Base-by-base conservation (phyloP, 306 rosid species). In the Sicyos baderoa region DNA sequence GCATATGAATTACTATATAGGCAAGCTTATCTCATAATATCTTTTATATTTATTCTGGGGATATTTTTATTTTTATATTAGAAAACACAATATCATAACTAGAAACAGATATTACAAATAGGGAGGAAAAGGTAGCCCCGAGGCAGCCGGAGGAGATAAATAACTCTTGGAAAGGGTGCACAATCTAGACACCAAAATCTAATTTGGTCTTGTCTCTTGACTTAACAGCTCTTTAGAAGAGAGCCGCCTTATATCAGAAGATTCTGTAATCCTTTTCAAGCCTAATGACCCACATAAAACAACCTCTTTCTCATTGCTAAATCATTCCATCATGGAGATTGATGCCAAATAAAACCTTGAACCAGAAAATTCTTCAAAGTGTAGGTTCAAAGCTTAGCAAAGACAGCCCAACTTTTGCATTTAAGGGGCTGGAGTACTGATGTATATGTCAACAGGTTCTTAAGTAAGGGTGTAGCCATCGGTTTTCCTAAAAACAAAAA, bases 1-100 rank as follows among this genome's bases (percentile, higher is more conserved):
- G 88, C 87, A 68, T 94, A 81, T 78, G 96, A 90, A 76, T 76
- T 55, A 56, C 70, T 85, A 77, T 94, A 90, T 86, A 79, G 97
- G 99, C 88, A 85, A 55, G 48, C n/a, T 48, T 9, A 48, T 48
- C 23, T 49, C 72, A 67, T 21, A 48, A 44, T 4, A 23, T 49
- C 42, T 0, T 57, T 49, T 21, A 48, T 48, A 22, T 67, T 48
- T 48, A 25, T 67, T 45, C 54, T 3, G 35, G 19, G 22, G 71
- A 7, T 17, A 37, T 45, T 21, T 29, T 6, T 17, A 37, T 45
- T 21, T 16, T 6, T 45, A 66, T 45, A 16, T 61, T 35, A 61
- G 48, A 62, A 35, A 63, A 42, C n/a, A 19, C 29, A 17, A n/a
- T 42, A 37, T 18, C 49, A n/a, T 60, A 35, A 32, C 42, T 47